Conservation (phyloP, 2,329 filamentous ascomycete genomes). For the Ophiosphaerella narmari region DNA sequence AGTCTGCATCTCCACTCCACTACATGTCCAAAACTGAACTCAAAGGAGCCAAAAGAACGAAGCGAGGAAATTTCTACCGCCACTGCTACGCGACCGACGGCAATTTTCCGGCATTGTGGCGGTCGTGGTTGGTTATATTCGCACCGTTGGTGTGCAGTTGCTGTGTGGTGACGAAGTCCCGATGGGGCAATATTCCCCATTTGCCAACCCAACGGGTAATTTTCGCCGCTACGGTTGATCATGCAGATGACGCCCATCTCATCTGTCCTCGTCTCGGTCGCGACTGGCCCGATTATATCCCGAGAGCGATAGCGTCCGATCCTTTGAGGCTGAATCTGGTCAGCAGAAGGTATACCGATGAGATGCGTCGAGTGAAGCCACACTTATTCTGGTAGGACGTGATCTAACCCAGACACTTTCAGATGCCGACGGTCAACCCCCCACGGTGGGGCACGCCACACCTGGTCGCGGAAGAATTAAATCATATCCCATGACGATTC, state of each 20-base stretch:
- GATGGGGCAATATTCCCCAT: constrained; percentile 15
- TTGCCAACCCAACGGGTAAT: constrained; percentile 25
- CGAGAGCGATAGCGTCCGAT: constrained; percentile 8
- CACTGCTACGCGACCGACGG: constrained; percentile 16
- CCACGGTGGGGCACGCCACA: constrained; percentile 8
- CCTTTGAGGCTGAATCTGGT: not conserved
- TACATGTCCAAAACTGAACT: constrained; percentile 18
- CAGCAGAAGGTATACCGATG: no score
- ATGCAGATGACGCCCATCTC: constrained; percentile 22
- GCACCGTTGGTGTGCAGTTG: constrained; percentile 16
- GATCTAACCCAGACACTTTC: no score
- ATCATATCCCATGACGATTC: no score
- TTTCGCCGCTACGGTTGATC: constrained; percentile 33
- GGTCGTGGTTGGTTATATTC: constrained; percentile 29
- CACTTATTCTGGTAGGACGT: no score
- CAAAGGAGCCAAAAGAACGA: constrained; percentile 9
- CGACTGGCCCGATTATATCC: constrained; percentile 20
- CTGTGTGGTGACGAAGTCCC: constrained; percentile 9
- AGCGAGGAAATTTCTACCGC: constrained; percentile 39
- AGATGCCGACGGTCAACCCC: no score
- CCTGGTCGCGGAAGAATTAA: no score
- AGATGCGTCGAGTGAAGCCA: no score
- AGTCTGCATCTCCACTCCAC: constrained; percentile 23
- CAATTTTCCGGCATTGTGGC: constrained; percentile 8
- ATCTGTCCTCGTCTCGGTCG: constrained; percentile 25